These are phyloP conservation scores for Bacidia gigantensis DNA, from an alignment of 495 filamentous ascomycete genomes.

Conservation along the genomic window DNA sequence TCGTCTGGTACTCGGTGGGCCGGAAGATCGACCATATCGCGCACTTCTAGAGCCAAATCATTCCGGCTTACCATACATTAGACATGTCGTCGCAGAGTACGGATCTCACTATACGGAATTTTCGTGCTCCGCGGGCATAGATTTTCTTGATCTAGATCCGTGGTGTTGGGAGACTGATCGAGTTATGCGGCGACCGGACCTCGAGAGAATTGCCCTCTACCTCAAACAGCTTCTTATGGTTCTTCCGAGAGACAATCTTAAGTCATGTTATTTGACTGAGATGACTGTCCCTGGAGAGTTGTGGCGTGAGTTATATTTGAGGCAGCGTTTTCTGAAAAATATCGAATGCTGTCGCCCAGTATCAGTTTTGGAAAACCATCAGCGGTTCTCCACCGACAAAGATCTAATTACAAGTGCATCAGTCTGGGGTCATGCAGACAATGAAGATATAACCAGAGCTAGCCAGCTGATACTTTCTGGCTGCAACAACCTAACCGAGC, in stretches of 20 bases:
- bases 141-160: not conserved
- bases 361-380: not conserved
- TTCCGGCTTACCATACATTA: not conserved
- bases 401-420: not conserved
- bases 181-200: too few species aligned
- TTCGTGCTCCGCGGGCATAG: not conserved
- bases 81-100: not conserved
- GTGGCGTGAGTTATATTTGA: not conserved
- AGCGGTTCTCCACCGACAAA: not conserved
- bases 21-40: not conserved
- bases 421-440: too few species aligned
- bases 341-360: not conserved
- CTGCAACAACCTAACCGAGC: not conserved
- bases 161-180: not conserved
- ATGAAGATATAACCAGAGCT: not conserved
- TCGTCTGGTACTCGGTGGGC: not conserved
- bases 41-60: not conserved
- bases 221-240: too few species aligned
- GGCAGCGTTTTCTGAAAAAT: not conserved
- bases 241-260: too few species aligned
- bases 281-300: not conserved
- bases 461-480: not conserved
- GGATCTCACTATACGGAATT: not conserved
- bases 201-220: too few species aligned
- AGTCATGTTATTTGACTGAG: not conserved